Evolutionary conservation across 106 monocot species (phyloP).

Genomic region (Vanilla planifolia): DNA sequence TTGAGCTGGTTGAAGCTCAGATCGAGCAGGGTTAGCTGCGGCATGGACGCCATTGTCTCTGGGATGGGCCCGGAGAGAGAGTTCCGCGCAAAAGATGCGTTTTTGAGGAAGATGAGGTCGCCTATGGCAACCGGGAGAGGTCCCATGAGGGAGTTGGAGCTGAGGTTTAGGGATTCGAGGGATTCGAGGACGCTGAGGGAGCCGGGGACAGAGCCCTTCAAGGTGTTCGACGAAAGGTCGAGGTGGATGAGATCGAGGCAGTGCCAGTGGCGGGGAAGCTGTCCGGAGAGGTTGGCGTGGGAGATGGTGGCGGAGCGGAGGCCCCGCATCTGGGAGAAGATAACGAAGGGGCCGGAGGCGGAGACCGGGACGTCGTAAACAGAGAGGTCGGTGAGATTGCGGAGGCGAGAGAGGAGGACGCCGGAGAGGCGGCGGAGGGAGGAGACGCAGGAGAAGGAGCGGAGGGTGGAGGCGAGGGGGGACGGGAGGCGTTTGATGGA

Average conservation of each 20-base stretch:
- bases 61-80: constrained; percentile 61
- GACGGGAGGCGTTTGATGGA: neutral
- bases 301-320: constrained; percentile 52
- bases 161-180: constrained; percentile 7
- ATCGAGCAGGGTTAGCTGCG: constrained; percentile 61
- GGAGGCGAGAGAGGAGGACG: constrained; percentile 54
- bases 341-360: constrained; percentile 30
- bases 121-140: constrained; percentile 49
- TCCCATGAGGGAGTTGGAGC: constrained; percentile 7
- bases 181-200: constrained; percentile 12
- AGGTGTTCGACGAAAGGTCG: constrained; percentile 8
- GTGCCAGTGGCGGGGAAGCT: constrained; percentile 74
- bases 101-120: constrained; percentile 41
- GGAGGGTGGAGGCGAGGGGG: constrained; percentile 19
- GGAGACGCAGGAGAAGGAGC: constrained; percentile 37
- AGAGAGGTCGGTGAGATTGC: constrained; percentile 61
- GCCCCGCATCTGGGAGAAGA: constrained; percentile 58
- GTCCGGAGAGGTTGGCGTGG: constrained; percentile 56
- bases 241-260: constrained; percentile 44
- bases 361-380: constrained; percentile 46
- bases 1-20: constrained; percentile 78
- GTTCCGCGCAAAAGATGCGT: constrained; percentile 43
- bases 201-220: constrained; percentile 8
- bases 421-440: constrained; percentile 43
- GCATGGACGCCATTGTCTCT: constrained; percentile 33